Evolutionary conservation across 1,139 yeast species (phyloP).

Genomic region (Lodderomyces orthopsilosis): DNA sequence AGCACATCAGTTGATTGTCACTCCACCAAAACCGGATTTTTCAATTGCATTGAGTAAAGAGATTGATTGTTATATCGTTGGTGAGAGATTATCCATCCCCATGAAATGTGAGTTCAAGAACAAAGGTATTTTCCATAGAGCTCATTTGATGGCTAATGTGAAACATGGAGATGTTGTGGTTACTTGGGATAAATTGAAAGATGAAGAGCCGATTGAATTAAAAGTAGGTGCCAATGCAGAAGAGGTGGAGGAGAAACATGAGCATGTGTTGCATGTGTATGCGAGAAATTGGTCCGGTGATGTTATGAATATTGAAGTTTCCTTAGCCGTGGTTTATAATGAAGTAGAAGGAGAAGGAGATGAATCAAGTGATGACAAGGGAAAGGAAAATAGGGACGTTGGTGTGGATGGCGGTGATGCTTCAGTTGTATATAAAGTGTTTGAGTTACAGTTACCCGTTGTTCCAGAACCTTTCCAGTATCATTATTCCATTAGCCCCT

Average conservation of each 20-base stretch:
- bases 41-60: constrained; percentile 10
- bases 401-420: neutral
- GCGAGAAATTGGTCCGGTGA: constrained; percentile 3
- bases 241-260: constrained; percentile 9
- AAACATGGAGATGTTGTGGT: constrained; percentile 19
- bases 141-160: constrained; percentile 10
- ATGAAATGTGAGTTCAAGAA: constrained; percentile 16
- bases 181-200: constrained; percentile 40
- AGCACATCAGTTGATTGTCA: constrained; percentile 15
- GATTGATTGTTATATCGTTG: constrained; percentile 14
- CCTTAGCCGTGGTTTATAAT: constrained; percentile 17
- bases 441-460: constrained; percentile 28
- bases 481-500: constrained; percentile 32
- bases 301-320: neutral
- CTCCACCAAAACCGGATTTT: constrained; percentile 24
- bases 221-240: constrained; percentile 4
- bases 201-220: constrained; percentile 38
- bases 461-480: constrained; percentile 36
- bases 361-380: constrained; percentile 15
- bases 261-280: constrained; percentile 15
- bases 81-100: constrained; percentile 27
- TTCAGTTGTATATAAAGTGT: constrained; percentile 24
- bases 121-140: constrained; percentile 8
- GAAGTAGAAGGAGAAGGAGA: constrained; percentile 16
- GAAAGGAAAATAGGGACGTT: neutral